Percentiles rank a stretch among this genome's conserved stretches.
Evolutionary conservation across 1,139 yeast species (phyloP).

Genomic region (Yamadazyma epiphylla): DNA sequence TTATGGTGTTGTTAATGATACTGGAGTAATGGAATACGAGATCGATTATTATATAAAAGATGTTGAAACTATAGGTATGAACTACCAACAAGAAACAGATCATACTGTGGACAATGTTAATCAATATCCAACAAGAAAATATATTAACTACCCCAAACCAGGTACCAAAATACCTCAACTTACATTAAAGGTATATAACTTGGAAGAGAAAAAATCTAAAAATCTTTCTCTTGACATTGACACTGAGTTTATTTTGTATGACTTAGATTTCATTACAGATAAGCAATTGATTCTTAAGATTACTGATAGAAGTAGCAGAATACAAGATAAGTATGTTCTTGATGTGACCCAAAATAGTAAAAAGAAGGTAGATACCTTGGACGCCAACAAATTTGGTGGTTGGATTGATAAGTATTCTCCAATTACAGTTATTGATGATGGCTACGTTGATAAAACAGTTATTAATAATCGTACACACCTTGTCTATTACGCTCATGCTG

Average conservation of each 20-base stretch:
- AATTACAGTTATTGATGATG: conserved; percentile 36
- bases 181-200: conserved; percentile 39
- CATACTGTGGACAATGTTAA: conserved; percentile 21
- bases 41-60: conserved; percentile 58
- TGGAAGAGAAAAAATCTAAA: conserved; percentile 18
- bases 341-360: conserved; percentile 11
- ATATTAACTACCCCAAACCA: conserved; percentile 84
- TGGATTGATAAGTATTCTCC: conserved; percentile 50
- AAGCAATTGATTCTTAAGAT: conserved; percentile 56
- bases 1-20: conserved; percentile 67
- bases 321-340: conserved; percentile 53
- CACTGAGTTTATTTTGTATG: conserved; percentile 61
- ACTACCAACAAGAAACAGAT: conserved; percentile 15
- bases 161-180: conserved; percentile 72
- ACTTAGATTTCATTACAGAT: conserved; percentile 65
- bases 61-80: conserved; percentile 26
- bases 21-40: conserved; percentile 60
- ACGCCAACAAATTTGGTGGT: conserved; percentile 45
- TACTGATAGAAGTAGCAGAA: conserved; percentile 68
- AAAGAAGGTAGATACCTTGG: conserved; percentile 12
- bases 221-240: conserved; percentile 14
- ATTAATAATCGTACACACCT: conserved; percentile 61
- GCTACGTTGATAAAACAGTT: conserved; percentile 75
- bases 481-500: conserved; percentile 56
- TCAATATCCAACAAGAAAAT: conserved; percentile 51